Conservation (phyloP, 768 basidiomycete species). For the Hygrocybe punicea region DNA sequence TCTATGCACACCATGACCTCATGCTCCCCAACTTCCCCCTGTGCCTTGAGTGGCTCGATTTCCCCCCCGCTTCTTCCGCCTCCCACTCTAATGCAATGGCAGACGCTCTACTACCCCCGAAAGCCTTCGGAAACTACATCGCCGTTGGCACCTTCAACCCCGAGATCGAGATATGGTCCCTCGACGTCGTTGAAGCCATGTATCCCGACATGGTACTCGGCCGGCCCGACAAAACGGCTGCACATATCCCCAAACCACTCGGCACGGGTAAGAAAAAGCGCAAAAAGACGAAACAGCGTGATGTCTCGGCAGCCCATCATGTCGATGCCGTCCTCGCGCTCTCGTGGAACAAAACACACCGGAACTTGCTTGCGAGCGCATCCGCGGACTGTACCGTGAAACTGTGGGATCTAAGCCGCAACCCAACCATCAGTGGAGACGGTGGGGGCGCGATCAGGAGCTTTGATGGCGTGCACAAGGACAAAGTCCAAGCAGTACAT, state of each 20-base stretch:
- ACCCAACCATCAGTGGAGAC: slow-evolving; percentile 50
- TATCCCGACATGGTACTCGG: slow-evolving; percentile 92
- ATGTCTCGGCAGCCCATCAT: slow-evolving; percentile 65
- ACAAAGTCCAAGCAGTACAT: slow-evolving; percentile 94
- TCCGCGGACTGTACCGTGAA: slow-evolving; percentile 96
- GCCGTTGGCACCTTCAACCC: slow-evolving; percentile 97
- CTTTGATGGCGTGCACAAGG: slow-evolving; percentile 73
- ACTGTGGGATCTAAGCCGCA: slow-evolving; percentile 88
- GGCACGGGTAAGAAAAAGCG: slow-evolving; percentile 98
- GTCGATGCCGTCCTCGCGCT: slow-evolving; percentile 92
- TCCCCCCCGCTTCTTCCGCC: slow-evolving; percentile 65
- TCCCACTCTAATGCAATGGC: slow-evolving; percentile 32
- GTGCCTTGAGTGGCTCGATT: slow-evolving; percentile 99
- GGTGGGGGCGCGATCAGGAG: slow-evolving; percentile 72
- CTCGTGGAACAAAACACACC: slow-evolving; percentile 86
- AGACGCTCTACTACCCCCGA: slow-evolving; percentile 15
- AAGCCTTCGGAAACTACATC: slow-evolving; percentile 79
- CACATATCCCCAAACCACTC: slow-evolving; percentile 70
- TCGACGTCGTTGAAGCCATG: slow-evolving; percentile 89
- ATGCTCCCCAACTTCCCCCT: slow-evolving; percentile 97
- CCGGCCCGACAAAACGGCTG: slow-evolving; percentile 77
- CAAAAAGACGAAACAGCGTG: slow-evolving; percentile 74
- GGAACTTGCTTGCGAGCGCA: slow-evolving; percentile 88
- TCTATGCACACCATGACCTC: slow-evolving; percentile 96
- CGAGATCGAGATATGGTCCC: slow-evolving; percentile 97